Conservation (phyloP, 148 eudicot species). For the Diospyros kaki region DNA sequence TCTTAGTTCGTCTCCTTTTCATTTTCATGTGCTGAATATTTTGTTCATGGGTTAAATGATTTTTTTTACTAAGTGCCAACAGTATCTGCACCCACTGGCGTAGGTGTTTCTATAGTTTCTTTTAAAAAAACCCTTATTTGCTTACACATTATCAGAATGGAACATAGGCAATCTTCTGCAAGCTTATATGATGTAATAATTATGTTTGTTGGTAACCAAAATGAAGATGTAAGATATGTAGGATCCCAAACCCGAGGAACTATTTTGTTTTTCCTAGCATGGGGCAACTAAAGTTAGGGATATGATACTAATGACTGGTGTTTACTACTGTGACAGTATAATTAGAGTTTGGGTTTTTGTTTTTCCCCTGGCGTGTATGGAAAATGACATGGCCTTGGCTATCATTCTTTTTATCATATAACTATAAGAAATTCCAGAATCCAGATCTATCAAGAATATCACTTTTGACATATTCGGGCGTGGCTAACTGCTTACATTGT, state of each 20-base stretch:
- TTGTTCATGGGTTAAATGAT: neutral
- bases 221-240: too few relatives aligned
- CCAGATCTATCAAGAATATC: neutral
- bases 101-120: too few relatives aligned
- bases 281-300: too few relatives aligned
- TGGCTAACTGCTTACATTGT: neutral
- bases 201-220: neutral
- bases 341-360: neutral
- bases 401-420: neutral
- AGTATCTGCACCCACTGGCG: neutral
- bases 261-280: too few relatives aligned
- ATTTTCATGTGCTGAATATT: neutral
- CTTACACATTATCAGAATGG: too few relatives aligned
- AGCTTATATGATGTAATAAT: too few relatives aligned
- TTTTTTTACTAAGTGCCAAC: neutral
- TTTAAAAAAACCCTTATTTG: too few relatives aligned
- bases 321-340: too few relatives aligned
- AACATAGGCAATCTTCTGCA: too few relatives aligned
- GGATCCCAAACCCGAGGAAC: too few relatives aligned
- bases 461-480: neutral
- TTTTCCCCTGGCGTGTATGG: neutral
- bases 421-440: neutral
- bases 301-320: too few relatives aligned
- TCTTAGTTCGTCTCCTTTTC: constrained; percentile 1
- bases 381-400: neutral